Evolutionary conservation across 1,139 yeast genomes (phyloP).

Genomic region (Hemisphaericaspora xylofermentans): DNA sequence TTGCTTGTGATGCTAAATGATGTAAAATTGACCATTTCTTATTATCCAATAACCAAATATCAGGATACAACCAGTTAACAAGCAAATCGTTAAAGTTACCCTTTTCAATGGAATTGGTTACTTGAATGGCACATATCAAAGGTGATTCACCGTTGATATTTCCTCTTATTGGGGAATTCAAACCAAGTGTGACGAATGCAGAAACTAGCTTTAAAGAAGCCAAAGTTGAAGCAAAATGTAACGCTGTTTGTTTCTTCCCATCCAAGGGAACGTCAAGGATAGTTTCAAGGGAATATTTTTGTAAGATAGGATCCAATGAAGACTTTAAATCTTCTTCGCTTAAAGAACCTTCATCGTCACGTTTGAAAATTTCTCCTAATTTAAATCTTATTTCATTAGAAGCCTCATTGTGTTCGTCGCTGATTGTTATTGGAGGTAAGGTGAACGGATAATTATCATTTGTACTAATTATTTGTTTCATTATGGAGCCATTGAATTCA

Average conservation of each 20-base stretch:
- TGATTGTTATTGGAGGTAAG: constrained; percentile 50
- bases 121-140: constrained; percentile 39
- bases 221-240: constrained; percentile 47
- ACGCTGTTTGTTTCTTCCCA: constrained; percentile 43
- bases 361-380: constrained; percentile 48
- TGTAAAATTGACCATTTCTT: constrained; percentile 39
- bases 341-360: constrained; percentile 34
- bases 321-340: constrained; percentile 35
- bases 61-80: constrained; percentile 37
- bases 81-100: constrained; percentile 40
- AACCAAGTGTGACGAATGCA: constrained; percentile 34
- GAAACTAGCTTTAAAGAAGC: constrained; percentile 41
- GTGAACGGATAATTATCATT: constrained; percentile 53
- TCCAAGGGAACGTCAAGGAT: constrained; percentile 42
- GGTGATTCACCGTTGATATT: constrained; percentile 42
- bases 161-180: constrained; percentile 45
- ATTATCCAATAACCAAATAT: constrained; percentile 37
- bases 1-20: constrained; percentile 30
- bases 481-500: constrained; percentile 1
- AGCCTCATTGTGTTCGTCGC: constrained; percentile 25
- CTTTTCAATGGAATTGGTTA: constrained; percentile 47
- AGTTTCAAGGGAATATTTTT: constrained; percentile 11
- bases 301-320: constrained; percentile 22
- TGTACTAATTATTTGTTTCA: constrained; percentile 24
- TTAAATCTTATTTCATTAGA: constrained; percentile 57